Evolutionary conservation across 345 rosid species (phyloP), one percentile per base, ranked within the genome.

Genomic region (Jatropha curcas): DNA sequence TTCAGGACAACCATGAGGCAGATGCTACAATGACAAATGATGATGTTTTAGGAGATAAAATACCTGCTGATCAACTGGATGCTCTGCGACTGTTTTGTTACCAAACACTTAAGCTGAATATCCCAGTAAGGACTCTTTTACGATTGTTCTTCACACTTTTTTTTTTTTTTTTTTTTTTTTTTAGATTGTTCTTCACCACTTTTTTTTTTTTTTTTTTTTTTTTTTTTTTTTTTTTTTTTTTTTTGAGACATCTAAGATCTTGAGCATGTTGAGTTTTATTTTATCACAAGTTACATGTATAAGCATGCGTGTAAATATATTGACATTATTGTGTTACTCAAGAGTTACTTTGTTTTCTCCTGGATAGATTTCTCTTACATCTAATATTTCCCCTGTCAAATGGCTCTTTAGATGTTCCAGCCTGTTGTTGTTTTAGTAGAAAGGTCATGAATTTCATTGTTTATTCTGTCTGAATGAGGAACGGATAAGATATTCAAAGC

Each of bases 11-110:
- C 79, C 83, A 73, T 63, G 94, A 82, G 75, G 70, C 76, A 43
- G 88, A 84, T 71, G 84, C 74, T 11, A 67, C 61, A 61, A 85
- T 92, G 97, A 89, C 98, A 62, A 95, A 92, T 88, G 96, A 95
- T 85, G 98, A 95, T 81, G 76, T 92, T 76, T 81, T 95, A 76
- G 99, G 99, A 27, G 99, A 92, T 84, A 97, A 95, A 82, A 88
- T 95, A 80, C 99, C 98, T 72, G 52, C 61, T 48, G 96, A 92
- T 67, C 99, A 95, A 87, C 82, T 72, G 78, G 84, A 86, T 75
- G 78, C 77, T 31, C 62, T 89, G 77, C 88, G 90, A 35, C 77
- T 65, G 3, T 87, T 86, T 74, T 92, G 96, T 87, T 91, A 88
- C 79, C 88, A 80, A 80, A 80, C 80, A 35, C 88, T 95, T 63